Conservation (phyloP, 208 protist species). For the Leishmania tarentolae region DNA sequence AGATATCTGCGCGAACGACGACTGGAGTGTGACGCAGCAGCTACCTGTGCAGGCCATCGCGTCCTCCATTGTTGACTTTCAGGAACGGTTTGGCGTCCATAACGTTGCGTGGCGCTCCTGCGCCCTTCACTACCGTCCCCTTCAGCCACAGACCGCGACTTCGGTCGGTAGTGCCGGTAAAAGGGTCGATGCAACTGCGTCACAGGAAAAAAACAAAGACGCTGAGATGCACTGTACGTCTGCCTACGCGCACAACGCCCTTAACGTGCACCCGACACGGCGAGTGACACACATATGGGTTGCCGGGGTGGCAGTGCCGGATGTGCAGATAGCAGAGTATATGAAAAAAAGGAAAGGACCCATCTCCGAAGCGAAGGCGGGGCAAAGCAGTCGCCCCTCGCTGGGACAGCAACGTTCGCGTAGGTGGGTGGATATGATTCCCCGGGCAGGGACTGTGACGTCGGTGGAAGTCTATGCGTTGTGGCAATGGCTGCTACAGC, state of each 20-base stretch:
- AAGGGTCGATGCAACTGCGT: background rate
- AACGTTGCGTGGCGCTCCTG: slow-evolving; percentile 29
- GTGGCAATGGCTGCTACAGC: slow-evolving; percentile 22
- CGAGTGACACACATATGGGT: slow-evolving; percentile 33
- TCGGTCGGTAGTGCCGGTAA: background rate
- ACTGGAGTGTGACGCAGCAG: slow-evolving; percentile 38
- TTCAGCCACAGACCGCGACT: background rate
- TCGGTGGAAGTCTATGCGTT: slow-evolving; percentile 27
- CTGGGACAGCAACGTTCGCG: slow-evolving; percentile 13
- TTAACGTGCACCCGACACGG: slow-evolving; percentile 33
- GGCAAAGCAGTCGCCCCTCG: background rate
- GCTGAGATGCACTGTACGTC: slow-evolving; percentile 26
- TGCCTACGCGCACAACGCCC: slow-evolving; percentile 34
- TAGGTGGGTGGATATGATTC: slow-evolving; percentile 33
- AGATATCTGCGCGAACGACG: background rate
- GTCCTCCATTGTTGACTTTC: slow-evolving; percentile 24
- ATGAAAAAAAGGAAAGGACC: background rate
- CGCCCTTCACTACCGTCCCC: slow-evolving; percentile 15
- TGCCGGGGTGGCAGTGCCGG: slow-evolving; percentile 22
- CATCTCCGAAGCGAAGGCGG: background rate
- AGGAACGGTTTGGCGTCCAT: slow-evolving; percentile 33
- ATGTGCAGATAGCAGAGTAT: background rate
- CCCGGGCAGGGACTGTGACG: slow-evolving; percentile 12
- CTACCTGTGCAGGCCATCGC: slow-evolving; percentile 21
- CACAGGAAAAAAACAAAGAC: background rate